Base-by-base conservation (phyloP, 1,284 basidiomycete genomes). In the Inonotus obliquus region DNA sequence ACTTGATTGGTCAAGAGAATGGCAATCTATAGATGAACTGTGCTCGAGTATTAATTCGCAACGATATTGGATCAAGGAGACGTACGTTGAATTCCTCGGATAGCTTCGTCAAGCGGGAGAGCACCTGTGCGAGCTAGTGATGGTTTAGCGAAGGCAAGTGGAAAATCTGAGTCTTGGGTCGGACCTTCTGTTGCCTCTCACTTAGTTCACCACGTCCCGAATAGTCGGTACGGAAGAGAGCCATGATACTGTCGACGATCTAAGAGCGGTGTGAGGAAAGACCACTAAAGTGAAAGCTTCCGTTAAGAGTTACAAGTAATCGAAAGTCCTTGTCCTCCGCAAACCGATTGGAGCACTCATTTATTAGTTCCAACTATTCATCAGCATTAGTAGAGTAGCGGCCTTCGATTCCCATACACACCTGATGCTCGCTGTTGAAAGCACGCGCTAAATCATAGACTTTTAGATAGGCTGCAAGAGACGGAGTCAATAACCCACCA, bases 171-270 rank as follows among this genome's bases (percentile, higher is more conserved):
- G 19, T 17, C 11, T n/a, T 17, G 47, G 2, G 68, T 62, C 70
- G 61, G 66, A 86, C 92, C 79, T 94, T 92, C 72, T 96, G 94
- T 70, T 96, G 94, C 53, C 94, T 80, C 76, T 96, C 94, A 62
- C 92, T 93, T 25, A 97, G 76, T 73, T 97, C 94, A 32, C 95
- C 95, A 75, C 94, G 79, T 10, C 94, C 95, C 4, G 91, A 92
- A 72, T 81, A 97, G 73, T 97, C 95, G 19, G 94, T 92, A 11
- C 94, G 86, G 75, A 97, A 97, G 9, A 96, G 80, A 32, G 95
- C 95, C 91, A 98, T 96, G 67, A 97, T 95, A 66, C 91, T 94
- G 72, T 98, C 92, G 29, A 94, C 85, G 65, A 97, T 92, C 91
- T 94, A 65, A 29, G 27, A 53, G 25, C n/a, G 27, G 35, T 58